Evolutionary conservation across 106 monocot species (phyloP).

Genomic region (Gastrodia elata): DNA sequence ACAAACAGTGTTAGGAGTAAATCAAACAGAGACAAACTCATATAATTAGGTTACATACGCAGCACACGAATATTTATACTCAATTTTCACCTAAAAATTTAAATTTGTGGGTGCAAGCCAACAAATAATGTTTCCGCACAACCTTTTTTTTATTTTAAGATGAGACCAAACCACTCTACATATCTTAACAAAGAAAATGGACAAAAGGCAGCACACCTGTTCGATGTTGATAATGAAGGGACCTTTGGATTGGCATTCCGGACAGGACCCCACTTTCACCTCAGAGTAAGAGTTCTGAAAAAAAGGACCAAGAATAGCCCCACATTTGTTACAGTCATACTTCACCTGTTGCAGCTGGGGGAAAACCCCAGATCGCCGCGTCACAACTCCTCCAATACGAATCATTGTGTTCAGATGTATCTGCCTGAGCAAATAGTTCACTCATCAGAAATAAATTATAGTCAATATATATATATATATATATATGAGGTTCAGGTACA

Average conservation of each 20-base stretch:
- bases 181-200: not conserved
- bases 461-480: not conserved
- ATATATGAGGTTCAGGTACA: not conserved
- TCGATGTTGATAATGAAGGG: slow-evolving; percentile 95
- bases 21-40: too few relatives aligned
- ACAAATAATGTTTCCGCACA: too few relatives aligned
- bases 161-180: too few relatives aligned
- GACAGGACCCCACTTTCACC: slow-evolving; percentile 97
- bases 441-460: not conserved
- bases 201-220: slow-evolving; percentile 38
- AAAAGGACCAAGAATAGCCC: slow-evolving; percentile 82
- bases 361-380: slow-evolving; percentile 90
- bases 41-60: too few relatives aligned
- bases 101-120: too few relatives aligned
- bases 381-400: slow-evolving; percentile 97
- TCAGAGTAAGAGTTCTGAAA: slow-evolving; percentile 98
- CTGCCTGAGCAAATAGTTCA: slow-evolving; percentile 41
- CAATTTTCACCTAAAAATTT: too few relatives aligned
- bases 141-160: too few relatives aligned
- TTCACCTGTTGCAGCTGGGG: slow-evolving; percentile 98
- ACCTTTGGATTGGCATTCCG: slow-evolving; percentile 98
- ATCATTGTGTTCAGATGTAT: slow-evolving; percentile 99
- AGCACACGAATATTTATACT: too few relatives aligned
- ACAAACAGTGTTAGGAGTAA: too few relatives aligned
- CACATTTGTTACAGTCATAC: slow-evolving; percentile 95